Percentiles rank a stretch among this genome's conserved stretches.
Conservation (phyloP, 768 basidiomycete genomes). For the Thelephora ganbajun region DNA sequence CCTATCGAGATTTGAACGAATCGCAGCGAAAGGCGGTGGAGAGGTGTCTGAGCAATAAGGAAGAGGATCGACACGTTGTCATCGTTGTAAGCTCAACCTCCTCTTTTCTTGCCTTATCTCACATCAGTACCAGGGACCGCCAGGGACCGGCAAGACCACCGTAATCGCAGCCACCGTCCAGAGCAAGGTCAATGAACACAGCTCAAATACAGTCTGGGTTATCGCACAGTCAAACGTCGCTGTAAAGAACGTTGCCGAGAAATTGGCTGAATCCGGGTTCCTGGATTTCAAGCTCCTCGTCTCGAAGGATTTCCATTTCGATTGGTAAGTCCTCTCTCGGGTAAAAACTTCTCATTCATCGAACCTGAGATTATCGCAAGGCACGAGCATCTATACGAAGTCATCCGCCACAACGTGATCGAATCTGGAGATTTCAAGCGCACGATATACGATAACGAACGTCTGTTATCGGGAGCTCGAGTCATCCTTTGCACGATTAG, state of each 20-base stretch:
- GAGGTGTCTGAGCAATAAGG: not conserved
- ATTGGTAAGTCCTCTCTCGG: conserved; percentile 21
- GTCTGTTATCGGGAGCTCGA: conserved; percentile 16
- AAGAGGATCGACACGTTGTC: not conserved
- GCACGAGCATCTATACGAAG: conserved; percentile 36
- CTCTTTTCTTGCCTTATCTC: not conserved
- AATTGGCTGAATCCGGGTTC: conserved; percentile 20
- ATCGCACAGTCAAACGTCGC: conserved; percentile 37
- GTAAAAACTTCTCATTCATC: not conserved
- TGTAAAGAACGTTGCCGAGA: conserved; percentile 40
- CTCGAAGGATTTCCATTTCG: conserved; percentile 30
- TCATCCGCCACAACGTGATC: conserved; percentile 22
- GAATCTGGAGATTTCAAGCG: conserved; percentile 19
- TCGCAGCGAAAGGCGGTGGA: conserved; percentile 3
- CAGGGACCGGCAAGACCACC: conserved; percentile 30
- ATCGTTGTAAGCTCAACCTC: no score
- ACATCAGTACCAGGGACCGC: conserved; percentile 16
- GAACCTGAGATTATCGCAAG: conserved; percentile 13
- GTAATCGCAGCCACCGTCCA: conserved; percentile 25
- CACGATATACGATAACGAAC: not conserved
- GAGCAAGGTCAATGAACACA: conserved; percentile 10
- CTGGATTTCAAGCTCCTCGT: conserved; percentile 26
- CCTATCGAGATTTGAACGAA: not conserved
- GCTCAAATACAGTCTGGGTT: conserved; percentile 20
- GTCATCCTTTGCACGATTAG: conserved; percentile 34